These are phyloP conservation scores for Detonula confervacea DNA, from an alignment of 352 stramenopile species.

Conservation along the genomic window DNA sequence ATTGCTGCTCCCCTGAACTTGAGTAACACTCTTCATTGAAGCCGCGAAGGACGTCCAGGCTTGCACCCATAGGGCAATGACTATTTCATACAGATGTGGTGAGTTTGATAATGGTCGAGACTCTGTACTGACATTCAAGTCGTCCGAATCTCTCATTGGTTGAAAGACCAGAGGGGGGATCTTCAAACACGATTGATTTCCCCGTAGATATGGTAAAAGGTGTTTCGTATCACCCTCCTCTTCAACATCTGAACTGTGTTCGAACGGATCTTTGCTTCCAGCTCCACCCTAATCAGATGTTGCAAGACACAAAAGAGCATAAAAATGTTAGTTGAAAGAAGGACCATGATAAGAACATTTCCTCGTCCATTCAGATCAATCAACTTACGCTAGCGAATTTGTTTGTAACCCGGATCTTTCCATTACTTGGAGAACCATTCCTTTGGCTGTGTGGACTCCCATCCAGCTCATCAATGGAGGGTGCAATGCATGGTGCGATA, in stretches of 20 bases:
- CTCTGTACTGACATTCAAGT: constrained; percentile 12
- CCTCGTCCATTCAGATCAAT: neutral
- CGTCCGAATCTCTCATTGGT: constrained; percentile 30
- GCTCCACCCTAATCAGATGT: neutral
- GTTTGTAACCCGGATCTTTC: constrained; percentile 17
- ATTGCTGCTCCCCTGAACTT: constrained; percentile 39
- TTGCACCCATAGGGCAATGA: constrained; percentile 60
- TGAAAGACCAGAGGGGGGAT: constrained; percentile 32
- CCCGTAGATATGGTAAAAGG: constrained; percentile 26
- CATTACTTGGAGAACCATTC: constrained; percentile 18
- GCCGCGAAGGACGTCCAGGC: constrained; percentile 49
- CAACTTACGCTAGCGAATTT: too few relatives aligned
- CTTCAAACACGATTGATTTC: constrained; percentile 55
- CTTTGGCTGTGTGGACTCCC: neutral
- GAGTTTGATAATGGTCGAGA: constrained; percentile 5
- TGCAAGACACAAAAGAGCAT: neutral
- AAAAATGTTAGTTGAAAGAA: constrained; percentile 3
- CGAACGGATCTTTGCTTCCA: constrained; percentile 34
- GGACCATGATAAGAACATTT: neutral
- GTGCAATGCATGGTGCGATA: constrained; percentile 81
- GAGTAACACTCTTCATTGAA: constrained; percentile 25
- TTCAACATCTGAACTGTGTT: constrained; percentile 55
- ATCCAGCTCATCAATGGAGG: constrained; percentile 36
- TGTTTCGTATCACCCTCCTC: constrained; percentile 46
- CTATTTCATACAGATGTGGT: constrained; percentile 56